Base-by-base conservation (phyloP, 169 alveolate genomes). In the Plasmodium vivax region DNA sequence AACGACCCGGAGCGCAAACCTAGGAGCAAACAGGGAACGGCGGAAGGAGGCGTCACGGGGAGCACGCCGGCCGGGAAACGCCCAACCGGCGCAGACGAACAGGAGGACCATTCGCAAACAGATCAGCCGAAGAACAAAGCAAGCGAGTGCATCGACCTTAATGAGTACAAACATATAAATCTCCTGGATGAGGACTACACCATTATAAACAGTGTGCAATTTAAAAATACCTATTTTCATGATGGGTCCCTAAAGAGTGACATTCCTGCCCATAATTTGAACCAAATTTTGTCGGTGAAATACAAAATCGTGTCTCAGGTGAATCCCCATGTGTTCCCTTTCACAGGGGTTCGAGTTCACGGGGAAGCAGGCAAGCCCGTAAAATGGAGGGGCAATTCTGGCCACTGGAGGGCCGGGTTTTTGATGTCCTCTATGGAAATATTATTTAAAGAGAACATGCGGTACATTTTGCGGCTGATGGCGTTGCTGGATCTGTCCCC, bases 311-410 rank as follows among this genome's bases (percentile, higher is more conserved):
- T 93, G 38, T 87, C 90, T 23, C 96, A 95, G 92, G 97, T 95
- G 43, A 95, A 95, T 80, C 96, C 94, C 7, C 97, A 95, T 51
- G 95, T 95, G 7, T 95, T 95, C 68, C 97, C 97, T 3, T 95
- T 95, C 80, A 83, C 94, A 23, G 97, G 97, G 27, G 80, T 95
- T 8, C 47, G 97, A 38, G 90, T 95, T 3, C 97, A 95, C 38
- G 97, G 97, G 4, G 97, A 95, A 73, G 97, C 97, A 23, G 97
- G 97, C 7, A 95, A 82, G 27, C 97, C 97, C 14, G 96, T 95
- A 30, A 92, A 94, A 58, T 93, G 97, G 95, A 36, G 96, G 47
- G 96, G 97, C 34, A 80, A 71, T 16, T 84, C 93, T 1, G 94
- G 96, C 7, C 84, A 83, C 30, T 93, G 96, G 96, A 80, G 97